These are phyloP conservation scores for Pterocarpus santalinus DNA, from an alignment of 306 rosid species.

Conservation along the genomic window DNA sequence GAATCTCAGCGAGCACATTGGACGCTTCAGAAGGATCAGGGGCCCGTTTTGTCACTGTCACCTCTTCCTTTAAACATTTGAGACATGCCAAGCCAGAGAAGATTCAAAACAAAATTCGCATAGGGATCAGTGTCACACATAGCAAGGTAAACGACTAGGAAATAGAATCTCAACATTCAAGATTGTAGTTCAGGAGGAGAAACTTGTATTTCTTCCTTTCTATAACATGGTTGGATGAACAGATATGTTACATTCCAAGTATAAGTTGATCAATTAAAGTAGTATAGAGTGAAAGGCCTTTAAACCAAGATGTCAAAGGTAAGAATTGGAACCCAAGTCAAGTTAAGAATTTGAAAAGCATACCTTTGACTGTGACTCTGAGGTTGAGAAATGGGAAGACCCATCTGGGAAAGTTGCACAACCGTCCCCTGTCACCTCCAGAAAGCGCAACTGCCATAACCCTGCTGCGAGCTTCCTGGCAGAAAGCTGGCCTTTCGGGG, in stretches of 20 bases:
- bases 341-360: too few relatives aligned
- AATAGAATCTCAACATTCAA: neutral
- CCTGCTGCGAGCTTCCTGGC: conserved; percentile 72
- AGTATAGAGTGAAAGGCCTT: too few relatives aligned
- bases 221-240: neutral
- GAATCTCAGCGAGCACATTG: neutral
- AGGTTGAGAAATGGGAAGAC: conserved; percentile 21
- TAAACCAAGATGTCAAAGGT: too few relatives aligned
- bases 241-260: neutral
- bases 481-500: conserved; percentile 35
- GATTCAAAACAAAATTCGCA: too few relatives aligned
- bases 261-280: too few relatives aligned
- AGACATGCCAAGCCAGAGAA: too few relatives aligned
- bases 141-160: conserved; percentile 3
- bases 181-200: neutral
- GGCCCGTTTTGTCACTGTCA: too few relatives aligned
- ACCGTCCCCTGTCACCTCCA: conserved; percentile 19
- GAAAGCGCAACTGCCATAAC: conserved; percentile 60
- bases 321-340: too few relatives aligned
- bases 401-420: neutral
- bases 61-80: conserved; percentile 35
- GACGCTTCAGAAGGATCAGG: too few relatives aligned
- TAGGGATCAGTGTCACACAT: neutral
- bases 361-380: neutral
- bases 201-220: neutral